Base-by-base conservation (phyloP, 768 basidiomycete genomes). In the Gloeopeniophorella convolvens region DNA sequence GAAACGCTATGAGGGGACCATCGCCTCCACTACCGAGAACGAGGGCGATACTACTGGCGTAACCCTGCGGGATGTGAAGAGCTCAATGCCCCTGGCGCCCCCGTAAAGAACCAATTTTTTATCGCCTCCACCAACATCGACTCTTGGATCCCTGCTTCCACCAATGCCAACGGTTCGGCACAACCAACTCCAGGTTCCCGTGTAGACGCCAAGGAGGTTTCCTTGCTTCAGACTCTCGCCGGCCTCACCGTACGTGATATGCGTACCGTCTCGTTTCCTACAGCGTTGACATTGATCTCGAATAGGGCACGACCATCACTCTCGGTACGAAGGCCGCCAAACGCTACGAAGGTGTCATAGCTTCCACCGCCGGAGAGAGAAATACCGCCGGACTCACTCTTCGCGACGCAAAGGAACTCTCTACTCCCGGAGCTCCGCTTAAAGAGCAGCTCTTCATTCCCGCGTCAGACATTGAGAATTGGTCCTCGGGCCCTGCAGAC, bases 1-100 rank as follows among this genome's bases (percentile, higher is more conserved):
- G 26, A 73, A 79, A 59, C 85, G 85, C 56, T 84, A 80, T 65
- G 85, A 89, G 62, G 88, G 87, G 50, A 77, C 78, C 53, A 70
- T 90, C 49, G 68, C 59, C n/a, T 79, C 79, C 23, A 48, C 51
- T 11, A 81, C 83, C 28, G 66, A 63, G 50, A 68, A 61, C 16
- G 86, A 88, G 60, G 81, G 83, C 31, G 84, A 87, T 63, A 81
- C 78, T 28, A 68, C 72, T n/a, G 89, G 89, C 34, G 78, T 89
- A 40, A 81, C 82, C 5, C 75, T 91, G 57, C 83, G 80, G 63
- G 85, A 90, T 63, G 85, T 77, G 63, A 84, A 81, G 89, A 90
- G 57, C 67, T 89, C 47, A 69, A 75, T 9, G 73, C 69, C 51
- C 79, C 82, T 7, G 82, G 78, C 36, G 76, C 76, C 1, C 79